Percentiles rank a stretch among this genome's conserved stretches.
phyloP scores from a whole-genome alignment of 345 rosid genomes.

The Turritis glabra region DNA sequence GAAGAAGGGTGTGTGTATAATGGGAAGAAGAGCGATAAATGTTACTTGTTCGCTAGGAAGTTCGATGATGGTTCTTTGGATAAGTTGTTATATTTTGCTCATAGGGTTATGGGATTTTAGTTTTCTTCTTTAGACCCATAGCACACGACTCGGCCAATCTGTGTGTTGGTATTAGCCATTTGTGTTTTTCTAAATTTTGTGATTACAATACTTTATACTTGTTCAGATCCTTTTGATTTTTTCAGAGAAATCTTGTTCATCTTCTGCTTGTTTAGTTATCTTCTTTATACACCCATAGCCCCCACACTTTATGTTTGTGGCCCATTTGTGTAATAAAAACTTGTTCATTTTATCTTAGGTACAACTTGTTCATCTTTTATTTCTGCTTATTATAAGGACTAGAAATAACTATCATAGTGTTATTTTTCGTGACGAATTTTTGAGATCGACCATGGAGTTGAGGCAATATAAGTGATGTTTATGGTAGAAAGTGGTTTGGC shows the following conservation, averaged over 20 bases:
- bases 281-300: too few species aligned
- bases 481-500: too few species aligned
- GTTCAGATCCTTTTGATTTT: background rate
- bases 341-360: too few species aligned
- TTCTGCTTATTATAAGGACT: too few species aligned
- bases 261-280: too few species aligned
- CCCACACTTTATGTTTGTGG: too few species aligned
- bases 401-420: too few species aligned
- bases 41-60: constrained; percentile 90
- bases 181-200: background rate
- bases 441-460: too few species aligned
- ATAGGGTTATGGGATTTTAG: constrained; percentile 48
- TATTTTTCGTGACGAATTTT: too few species aligned
- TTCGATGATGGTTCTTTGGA: constrained; percentile 52
- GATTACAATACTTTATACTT: background rate
- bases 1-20: constrained; percentile 52
- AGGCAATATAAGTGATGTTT: too few species aligned
- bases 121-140: background rate
- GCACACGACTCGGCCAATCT: background rate
- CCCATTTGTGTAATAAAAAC: background rate
- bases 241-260: background rate
- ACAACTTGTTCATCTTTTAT: too few species aligned
- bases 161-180: background rate
- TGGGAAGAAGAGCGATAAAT: constrained; percentile 44
- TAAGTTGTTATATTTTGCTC: constrained; percentile 57